Evolutionary conservation across 2,329 filamentous ascomycete genomes (phyloP), one percentile per base, ranked within the genome.

Genomic region (Colletotrichum liaoningense): DNA sequence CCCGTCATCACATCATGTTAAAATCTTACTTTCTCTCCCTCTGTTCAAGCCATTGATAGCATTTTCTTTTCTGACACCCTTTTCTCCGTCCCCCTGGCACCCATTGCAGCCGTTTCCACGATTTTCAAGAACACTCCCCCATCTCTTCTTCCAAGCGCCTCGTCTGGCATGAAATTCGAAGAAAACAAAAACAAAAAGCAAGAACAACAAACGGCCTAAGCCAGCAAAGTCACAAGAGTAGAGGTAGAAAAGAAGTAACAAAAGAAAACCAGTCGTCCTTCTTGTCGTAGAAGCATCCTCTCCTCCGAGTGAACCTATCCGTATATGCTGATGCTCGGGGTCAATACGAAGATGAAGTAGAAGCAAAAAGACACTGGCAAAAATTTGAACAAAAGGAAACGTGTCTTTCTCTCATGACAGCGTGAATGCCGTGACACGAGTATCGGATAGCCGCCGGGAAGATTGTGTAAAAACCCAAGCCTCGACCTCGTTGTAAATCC

Each of bases 401-500:
- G 56, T 22, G n/a, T 60, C n/a, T 16, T 65, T 73, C 67, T 16
- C 70, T 73, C 67, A 56, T 73, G 28, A 73, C 30, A 69, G 55
- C 69, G 69, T 72, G 26, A 69, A n/a, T 59, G 42, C 58, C 59
- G 58, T 49, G 33, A 42, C 62, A 24, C 26, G n/a, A 60, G 49
- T 42, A 52, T n/a, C 38, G 63, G 54, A 38, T 46, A 72, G 58
- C 55, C 60, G 52, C 55, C 60, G 42, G 19, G 30, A 26, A 22
- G 42, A 57, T 26, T 14, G 22, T 70, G 28, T 42, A 59, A 22
- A 42, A 42, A 54, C 19, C 54, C 42, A 28, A 58, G 38, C 28
- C 33, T 56, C 55, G 35, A 70, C 46, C 26, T 60, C 57, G 14
- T 19, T 12, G 7, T 30, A 73, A 63, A 42, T 16, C 33, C 33